Evolutionary conservation across 2,329 filamentous ascomycete species (phyloP), one percentile per base, ranked within the genome.

Genomic region (Dactylonectria estremocensis): DNA sequence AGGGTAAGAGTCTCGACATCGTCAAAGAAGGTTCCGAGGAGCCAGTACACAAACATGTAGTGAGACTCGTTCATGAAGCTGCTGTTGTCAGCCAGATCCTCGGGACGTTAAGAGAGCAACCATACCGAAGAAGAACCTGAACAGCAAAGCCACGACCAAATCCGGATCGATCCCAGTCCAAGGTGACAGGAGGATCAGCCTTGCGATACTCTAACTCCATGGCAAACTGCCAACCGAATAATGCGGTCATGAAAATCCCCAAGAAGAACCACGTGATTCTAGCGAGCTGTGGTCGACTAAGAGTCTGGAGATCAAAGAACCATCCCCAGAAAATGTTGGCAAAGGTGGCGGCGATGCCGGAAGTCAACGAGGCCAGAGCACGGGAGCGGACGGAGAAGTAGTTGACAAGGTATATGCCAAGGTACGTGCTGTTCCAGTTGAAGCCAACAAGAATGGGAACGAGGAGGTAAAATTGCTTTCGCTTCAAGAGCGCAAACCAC

Each of bases 41-140:
- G 74, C 84, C 84, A 87, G 74, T 87, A 87, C 0, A 86, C 82
- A 61, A 86, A 86, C 77, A 86, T 86, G 70, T 84, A 83, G 49
- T 87, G 82, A 0, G 83, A 84, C 69, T 88, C 86, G 64, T 87
- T 86, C 76, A 87, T 81, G 72, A 87, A 86, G 10, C 76, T 80
- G 1, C 0, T 7, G 1, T 18, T 3, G 63, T 72, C 6, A 74
- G 61, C 0, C 9, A 37, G n/a, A 8, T 13, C 13, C 2, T 22
- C 4, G n/a, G 20, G 3, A 35, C 4, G 4, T 22, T 9, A n/a
- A 37, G 24, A 37, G 24, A n/a, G 11, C n/a, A 3, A 8, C 14
- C 75, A 58, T 73, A 85, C 78, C 84, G 76, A 68, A 86, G 82
- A 1, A 87, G 72, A 10, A 87, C 81, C 69, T 86, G 85, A 11